Evolutionary conservation across 108 stramenopile genomes (phyloP), one percentile per base, ranked within the genome.

Genomic region (Skeletonema costatum): DNA sequence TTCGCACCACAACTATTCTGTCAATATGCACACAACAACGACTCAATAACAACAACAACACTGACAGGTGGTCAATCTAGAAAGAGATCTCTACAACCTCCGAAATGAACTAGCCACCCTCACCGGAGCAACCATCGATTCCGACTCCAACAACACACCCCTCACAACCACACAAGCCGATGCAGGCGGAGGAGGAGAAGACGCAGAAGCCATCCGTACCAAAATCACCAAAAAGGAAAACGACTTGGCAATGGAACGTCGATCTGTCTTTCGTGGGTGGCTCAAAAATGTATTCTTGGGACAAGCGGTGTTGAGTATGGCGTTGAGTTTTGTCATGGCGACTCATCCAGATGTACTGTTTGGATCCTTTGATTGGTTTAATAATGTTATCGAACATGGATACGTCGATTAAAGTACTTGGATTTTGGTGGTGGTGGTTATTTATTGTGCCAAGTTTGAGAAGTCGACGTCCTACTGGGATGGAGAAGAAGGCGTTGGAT

Each of bases 361-460:
- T 78, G 90, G 93, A 14, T 59, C 73, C 2, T 91, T 91, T 60
- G 85, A 81, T 67, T 94, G 93, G 93, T 96, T 74, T 62, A 76
- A 86, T 46, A 78, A 78, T 62, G 61, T 85, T 85, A 65, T 61
- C 77, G 46, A 85, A 90, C 65, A 88, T 94, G 89, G 94, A 97
- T 58, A 88, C 96, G 0, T 88, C 92, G 31, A 93, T 99, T 67
- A 71, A 79, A 30, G 98, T 98, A 6, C 71, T 99, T 51, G 98
- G 97, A 62, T 99, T 97, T 71, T 99, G 98, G 98, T 95, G 93
- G 86, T 97, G 97, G 86, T 99, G 98, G 98, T 86, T 99, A 19
- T 99, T 99, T 81, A 95, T 97, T 62, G 92, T 99, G 35, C 98
- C 98, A 30, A 93, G 92, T 32, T 80, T 99, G 36, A 75, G 98